phyloP scores from a whole-genome alignment of 441 rosid genomes.

The Euphorbia corollata region DNA sequence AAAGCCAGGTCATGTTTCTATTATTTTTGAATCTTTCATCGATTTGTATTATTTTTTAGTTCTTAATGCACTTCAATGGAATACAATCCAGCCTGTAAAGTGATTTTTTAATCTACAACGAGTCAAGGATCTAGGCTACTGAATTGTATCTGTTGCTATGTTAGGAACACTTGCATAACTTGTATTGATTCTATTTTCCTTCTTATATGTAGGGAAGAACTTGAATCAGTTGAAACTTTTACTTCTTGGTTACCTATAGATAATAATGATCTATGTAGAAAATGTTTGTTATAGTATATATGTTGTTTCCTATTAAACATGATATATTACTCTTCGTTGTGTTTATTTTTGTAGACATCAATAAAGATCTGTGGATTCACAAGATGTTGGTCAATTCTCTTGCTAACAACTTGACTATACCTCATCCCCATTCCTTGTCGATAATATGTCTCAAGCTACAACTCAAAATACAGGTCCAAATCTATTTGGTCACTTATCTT shows the following conservation, averaged over 20 bases:
- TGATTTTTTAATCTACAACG: not conserved
- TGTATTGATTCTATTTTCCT: not conserved
- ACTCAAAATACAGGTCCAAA: too few relatives aligned
- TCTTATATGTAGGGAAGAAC: conserved; percentile 49
- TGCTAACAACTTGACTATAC: too few relatives aligned
- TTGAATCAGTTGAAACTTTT: conserved; percentile 60
- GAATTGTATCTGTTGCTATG: not conserved
- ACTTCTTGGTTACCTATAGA: conserved; percentile 49
- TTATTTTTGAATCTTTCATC: not conserved
- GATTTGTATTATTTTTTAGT: not conserved
- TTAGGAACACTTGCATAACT: not conserved
- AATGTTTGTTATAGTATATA: too few relatives aligned
- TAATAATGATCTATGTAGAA: too few relatives aligned
- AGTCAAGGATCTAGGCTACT: not conserved
- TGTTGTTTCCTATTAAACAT: too few relatives aligned
- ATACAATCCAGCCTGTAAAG: not conserved
- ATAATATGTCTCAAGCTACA: too few relatives aligned
- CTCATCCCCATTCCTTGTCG: too few relatives aligned
- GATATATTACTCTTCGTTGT: too few relatives aligned
- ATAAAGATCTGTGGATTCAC: too few relatives aligned
- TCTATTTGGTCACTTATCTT: too few relatives aligned
- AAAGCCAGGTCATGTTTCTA: not conserved
- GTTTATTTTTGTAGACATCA: too few relatives aligned
- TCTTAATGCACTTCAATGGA: not conserved
- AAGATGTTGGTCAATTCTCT: too few relatives aligned